Conservation (phyloP, 2,329 filamentous ascomycete genomes). For the Hypoxylon sp. region DNA sequence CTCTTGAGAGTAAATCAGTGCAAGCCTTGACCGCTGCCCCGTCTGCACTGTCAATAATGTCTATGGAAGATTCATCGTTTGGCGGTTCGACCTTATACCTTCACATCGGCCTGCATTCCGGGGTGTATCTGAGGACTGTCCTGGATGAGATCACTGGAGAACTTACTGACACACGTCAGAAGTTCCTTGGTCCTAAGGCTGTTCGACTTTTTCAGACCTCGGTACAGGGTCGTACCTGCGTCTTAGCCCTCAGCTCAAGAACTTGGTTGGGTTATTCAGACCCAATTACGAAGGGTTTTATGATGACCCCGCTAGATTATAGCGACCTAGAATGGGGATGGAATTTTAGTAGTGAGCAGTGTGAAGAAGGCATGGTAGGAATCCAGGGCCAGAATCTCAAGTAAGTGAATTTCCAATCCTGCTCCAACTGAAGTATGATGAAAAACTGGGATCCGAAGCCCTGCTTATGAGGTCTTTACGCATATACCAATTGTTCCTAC, state of each 20-base stretch:
- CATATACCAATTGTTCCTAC: slow-evolving; percentile 95
- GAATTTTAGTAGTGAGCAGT: slow-evolving; percentile 97
- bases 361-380: slow-evolving; percentile 91
- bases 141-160: slow-evolving; percentile 96
- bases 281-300: slow-evolving; percentile 85
- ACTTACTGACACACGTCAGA: slow-evolving; percentile 91
- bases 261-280: slow-evolving; percentile 98
- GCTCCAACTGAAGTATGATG: slow-evolving; percentile 67
- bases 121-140: slow-evolving; percentile 94
- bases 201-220: slow-evolving; percentile 93
- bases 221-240: slow-evolving; percentile 84
- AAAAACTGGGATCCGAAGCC: slow-evolving; percentile 71
- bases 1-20: slow-evolving; percentile 92
- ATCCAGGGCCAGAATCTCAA: slow-evolving; percentile 89
- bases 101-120: slow-evolving; percentile 95
- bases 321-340: slow-evolving; percentile 91
- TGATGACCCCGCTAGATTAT: slow-evolving; percentile 92
- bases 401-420: slow-evolving; percentile 64
- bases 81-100: slow-evolving; percentile 91
- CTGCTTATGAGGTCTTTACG: slow-evolving; percentile 69
- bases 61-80: slow-evolving; percentile 93
- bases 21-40: slow-evolving; percentile 93
- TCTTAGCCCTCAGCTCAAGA: slow-evolving; percentile 89
- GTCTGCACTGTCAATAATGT: slow-evolving; percentile 88
- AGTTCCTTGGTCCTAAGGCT: slow-evolving; percentile 91